Evolutionary conservation across 352 stramenopile species (phyloP).

Genomic region (Phytophthora sansomeana): DNA sequence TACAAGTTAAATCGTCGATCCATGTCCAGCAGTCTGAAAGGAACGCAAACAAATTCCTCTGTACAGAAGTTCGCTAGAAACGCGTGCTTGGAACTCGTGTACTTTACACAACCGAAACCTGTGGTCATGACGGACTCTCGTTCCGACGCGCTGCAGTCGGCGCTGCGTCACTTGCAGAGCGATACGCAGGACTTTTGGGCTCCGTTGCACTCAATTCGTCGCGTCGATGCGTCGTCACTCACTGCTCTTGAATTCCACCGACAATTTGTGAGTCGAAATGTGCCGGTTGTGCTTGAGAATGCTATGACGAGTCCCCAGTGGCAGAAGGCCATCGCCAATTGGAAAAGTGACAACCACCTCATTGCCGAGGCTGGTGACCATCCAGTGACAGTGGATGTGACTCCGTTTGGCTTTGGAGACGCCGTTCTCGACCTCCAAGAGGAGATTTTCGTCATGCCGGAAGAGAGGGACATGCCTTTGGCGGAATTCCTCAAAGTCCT

Average conservation of each 20-base stretch:
- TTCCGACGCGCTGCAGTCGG: conserved; percentile 10
- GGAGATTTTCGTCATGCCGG: conserved; percentile 79
- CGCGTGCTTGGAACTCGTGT: background rate
- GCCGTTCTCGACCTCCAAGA: conserved; percentile 60
- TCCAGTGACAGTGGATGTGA: conserved; percentile 77
- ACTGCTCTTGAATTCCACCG: conserved; percentile 74
- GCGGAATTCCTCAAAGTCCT: conserved; percentile 61
- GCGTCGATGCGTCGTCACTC: conserved; percentile 54
- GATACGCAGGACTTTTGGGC: conserved; percentile 82
- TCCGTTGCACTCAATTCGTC: conserved; percentile 57
- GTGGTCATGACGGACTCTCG: background rate
- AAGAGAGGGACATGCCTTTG: conserved; percentile 81
- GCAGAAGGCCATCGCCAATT: conserved; percentile 53
- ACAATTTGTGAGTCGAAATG: conserved; percentile 78
- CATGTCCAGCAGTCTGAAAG: too few species aligned
- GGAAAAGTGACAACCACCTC: conserved; percentile 68
- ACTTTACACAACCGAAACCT: background rate
- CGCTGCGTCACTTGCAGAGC: conserved; percentile 51
- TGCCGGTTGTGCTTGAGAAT: conserved; percentile 77
- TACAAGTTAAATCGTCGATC: too few species aligned
- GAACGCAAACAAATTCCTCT: too few species aligned
- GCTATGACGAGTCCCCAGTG: conserved; percentile 69
- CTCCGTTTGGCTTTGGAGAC: conserved; percentile 79
- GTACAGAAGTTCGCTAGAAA: background rate
- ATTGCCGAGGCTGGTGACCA: conserved; percentile 50